A percentile compares a stretch with the other conserved stretches of the same genome.
These are phyloP conservation scores for Chlamydomonas reinhardtii DNA, from an alignment of 163 green algal genomes.

Conservation along the genomic window DNA sequence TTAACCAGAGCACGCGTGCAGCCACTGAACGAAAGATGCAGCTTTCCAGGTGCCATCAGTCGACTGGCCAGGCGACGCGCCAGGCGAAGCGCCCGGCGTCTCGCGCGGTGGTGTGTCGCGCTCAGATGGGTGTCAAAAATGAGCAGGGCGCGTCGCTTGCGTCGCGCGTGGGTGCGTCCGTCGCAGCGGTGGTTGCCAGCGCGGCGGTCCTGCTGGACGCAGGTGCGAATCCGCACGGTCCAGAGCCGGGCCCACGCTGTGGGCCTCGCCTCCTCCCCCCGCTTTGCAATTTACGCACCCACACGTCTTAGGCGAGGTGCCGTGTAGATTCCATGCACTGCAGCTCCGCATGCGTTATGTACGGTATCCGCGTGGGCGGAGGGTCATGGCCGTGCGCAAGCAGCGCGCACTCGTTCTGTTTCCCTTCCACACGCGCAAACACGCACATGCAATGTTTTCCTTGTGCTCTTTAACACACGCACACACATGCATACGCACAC, in stretches of 20 bases:
- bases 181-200: neutral
- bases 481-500: neutral
- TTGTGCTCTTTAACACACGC: neutral
- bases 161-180: neutral
- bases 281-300: too few relatives aligned
- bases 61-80: neutral
- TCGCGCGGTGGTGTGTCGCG: neutral
- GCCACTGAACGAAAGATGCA: too few relatives aligned
- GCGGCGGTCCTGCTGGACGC: constrained; percentile 17
- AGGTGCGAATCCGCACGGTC: too few relatives aligned
- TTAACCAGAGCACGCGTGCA: too few relatives aligned
- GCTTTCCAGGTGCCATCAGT: neutral
- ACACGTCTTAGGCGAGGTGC: too few relatives aligned
- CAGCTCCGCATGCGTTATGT: too few relatives aligned
- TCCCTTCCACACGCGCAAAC: neutral
- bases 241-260: too few relatives aligned
- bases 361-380: too few relatives aligned
- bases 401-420: neutral
- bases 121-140: neutral
- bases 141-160: neutral
- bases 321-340: too few relatives aligned
- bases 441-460: neutral
- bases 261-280: too few relatives aligned
- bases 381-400: too few relatives aligned
- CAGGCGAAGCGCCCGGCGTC: too few relatives aligned